A percentile compares a stretch with the other conserved stretches of the same genome.
Evolutionary conservation across 1,284 basidiomycete genomes (phyloP).

Genomic region (Irpex sp.): DNA sequence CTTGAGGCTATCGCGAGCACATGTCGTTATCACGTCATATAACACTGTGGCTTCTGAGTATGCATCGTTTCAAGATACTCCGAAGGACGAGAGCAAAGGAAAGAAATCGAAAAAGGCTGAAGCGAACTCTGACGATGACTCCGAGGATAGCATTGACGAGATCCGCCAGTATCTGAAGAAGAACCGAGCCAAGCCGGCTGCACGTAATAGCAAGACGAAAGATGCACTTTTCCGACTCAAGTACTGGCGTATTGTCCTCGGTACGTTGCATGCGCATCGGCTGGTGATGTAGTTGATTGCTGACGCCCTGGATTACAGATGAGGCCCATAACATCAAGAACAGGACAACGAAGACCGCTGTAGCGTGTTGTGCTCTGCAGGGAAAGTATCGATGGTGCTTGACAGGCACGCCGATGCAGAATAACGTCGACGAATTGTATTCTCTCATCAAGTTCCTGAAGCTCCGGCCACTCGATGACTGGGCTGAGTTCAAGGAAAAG

Average conservation of each 20-base stretch:
- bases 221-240: conserved; percentile 76
- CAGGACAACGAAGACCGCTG: conserved; percentile 75
- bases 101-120: conserved; percentile 31
- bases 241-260: conserved; percentile 87
- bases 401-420: conserved; percentile 86
- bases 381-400: conserved; percentile 87
- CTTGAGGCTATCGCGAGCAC: conserved; percentile 53
- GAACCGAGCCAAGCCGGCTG: conserved; percentile 32
- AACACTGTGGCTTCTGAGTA: conserved; percentile 76
- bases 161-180: conserved; percentile 20
- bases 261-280: conserved; percentile 34
- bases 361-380: conserved; percentile 78
- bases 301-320: conserved; percentile 43
- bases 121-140: conserved; percentile 34
- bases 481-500: conserved; percentile 73
- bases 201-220: conserved; percentile 36
- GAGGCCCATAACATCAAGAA: conserved; percentile 99
- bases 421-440: conserved; percentile 87
- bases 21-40: conserved; percentile 87
- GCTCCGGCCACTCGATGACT: conserved; percentile 80
- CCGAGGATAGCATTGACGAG: conserved; percentile 24
- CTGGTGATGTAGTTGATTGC: neutral
- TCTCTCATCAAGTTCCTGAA: conserved; percentile 89
- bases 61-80: conserved; percentile 37
- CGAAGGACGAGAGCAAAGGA: conserved; percentile 41